Percentiles rank a stretch among this genome's conserved stretches.
These are phyloP conservation scores for Monsonia emarginata DNA, from an alignment of 441 rosid genomes.

Conservation along the genomic window DNA sequence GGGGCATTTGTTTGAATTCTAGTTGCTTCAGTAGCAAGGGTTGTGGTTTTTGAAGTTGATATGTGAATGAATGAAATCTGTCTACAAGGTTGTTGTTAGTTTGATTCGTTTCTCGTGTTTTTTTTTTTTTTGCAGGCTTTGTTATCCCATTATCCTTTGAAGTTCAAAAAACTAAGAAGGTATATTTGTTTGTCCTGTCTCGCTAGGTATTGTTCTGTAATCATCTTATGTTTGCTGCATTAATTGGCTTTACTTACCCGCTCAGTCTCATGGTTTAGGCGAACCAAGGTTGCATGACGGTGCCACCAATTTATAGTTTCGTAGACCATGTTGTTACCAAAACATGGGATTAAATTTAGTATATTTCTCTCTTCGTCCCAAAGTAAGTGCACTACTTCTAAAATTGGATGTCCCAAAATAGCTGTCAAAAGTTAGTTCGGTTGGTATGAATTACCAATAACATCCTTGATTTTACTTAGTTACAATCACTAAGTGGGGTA, in stretches of 20 bases:
- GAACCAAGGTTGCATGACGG: background rate
- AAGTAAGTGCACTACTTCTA: too few species aligned
- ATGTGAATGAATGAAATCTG: background rate
- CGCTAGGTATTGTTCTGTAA: background rate
- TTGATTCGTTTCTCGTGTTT: conserved; percentile 3
- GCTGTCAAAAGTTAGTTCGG: too few species aligned
- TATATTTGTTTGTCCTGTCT: conserved; percentile 20
- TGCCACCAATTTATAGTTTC: background rate
- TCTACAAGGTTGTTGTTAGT: background rate
- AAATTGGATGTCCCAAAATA: too few species aligned
- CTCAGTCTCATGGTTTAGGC: background rate
- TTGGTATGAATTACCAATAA: too few species aligned
- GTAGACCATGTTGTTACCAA: too few species aligned
- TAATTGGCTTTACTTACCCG: background rate
- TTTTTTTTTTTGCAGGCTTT: conserved; percentile 46
- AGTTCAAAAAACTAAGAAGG: conserved; percentile 61
- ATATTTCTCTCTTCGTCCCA: too few species aligned
- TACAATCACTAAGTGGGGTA: too few species aligned
- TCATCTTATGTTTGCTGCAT: background rate
- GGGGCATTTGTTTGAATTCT: background rate
- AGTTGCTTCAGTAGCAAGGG: background rate
- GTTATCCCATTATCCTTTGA: conserved; percentile 49
- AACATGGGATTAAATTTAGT: too few species aligned
- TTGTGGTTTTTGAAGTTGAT: background rate
- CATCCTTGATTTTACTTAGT: too few species aligned